Percentiles rank a stretch among this genome's conserved stretches.
Evolutionary conservation across 208 protist species (phyloP).

Genomic region (Giardia muris): DNA sequence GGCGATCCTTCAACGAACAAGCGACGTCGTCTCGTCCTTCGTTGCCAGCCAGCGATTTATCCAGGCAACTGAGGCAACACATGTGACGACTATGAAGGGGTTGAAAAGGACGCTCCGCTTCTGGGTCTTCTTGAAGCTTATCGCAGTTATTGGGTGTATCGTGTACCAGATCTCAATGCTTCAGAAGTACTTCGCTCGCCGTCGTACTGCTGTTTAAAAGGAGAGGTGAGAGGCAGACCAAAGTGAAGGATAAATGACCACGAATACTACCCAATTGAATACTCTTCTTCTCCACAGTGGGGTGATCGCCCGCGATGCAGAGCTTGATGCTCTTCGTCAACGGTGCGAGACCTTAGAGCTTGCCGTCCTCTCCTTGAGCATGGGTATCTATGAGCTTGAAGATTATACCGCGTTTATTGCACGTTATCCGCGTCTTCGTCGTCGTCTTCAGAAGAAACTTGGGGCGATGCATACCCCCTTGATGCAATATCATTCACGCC

Average conservation of each 20-base stretch:
- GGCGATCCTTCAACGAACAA: background rate
- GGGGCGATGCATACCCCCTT: background rate
- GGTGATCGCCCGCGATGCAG: background rate
- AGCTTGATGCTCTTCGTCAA: background rate
- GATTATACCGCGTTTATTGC: background rate
- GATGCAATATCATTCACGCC: background rate
- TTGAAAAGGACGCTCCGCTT: background rate
- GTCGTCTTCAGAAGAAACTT: background rate
- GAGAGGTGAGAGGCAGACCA: background rate
- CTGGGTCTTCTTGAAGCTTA: background rate
- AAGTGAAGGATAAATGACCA: background rate
- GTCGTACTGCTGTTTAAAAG: background rate
- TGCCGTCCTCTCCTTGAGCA: background rate
- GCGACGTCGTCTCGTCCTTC: background rate
- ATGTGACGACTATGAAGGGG: background rate
- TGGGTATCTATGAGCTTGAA: background rate
- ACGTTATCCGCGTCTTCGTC: background rate
- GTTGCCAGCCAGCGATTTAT: background rate
- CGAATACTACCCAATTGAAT: background rate
- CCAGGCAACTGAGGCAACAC: background rate
- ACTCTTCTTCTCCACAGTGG: background rate
- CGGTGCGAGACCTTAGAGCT: background rate
- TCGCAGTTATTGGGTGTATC: background rate
- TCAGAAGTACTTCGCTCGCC: background rate
- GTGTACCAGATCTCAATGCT: background rate